Percentiles rank a stretch among this genome's conserved stretches.
Conservation (phyloP, 2,329 filamentous ascomycete species). For the Venturia carpophila region DNA sequence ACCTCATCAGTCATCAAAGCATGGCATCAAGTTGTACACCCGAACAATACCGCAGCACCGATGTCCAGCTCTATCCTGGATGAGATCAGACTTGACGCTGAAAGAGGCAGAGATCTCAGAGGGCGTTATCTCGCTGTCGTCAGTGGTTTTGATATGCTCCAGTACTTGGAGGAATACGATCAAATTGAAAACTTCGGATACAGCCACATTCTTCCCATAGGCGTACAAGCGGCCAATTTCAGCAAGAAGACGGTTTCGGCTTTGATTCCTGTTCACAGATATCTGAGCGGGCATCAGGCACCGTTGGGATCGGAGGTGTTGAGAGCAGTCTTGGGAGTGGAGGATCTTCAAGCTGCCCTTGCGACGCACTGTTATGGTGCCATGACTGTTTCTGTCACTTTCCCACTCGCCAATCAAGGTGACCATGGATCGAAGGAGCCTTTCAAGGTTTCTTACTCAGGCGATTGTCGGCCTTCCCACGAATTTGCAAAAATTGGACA, state of each 20-base stretch:
- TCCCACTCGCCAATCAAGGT: conserved; percentile 50
- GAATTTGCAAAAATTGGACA: conserved; percentile 63
- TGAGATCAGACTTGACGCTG: conserved; percentile 1
- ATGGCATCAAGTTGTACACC: conserved; percentile 59
- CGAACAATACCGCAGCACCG: conserved; percentile 25
- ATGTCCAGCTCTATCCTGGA: neutral
- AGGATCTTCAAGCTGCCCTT: conserved; percentile 54
- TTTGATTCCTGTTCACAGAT: neutral
- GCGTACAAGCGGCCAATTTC: conserved; percentile 29
- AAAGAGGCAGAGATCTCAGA: conserved; percentile 20
- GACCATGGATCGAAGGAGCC: conserved; percentile 20
- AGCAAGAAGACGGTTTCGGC: neutral
- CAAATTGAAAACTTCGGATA: conserved; percentile 70
- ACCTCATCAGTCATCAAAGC: conserved; percentile 71
- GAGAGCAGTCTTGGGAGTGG: conserved; percentile 48
- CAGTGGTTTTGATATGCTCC: conserved; percentile 62
- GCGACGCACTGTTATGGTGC: conserved; percentile 77
- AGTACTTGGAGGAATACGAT: conserved; percentile 72
- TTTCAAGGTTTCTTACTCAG: conserved; percentile 86
- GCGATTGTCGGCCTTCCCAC: conserved; percentile 76
- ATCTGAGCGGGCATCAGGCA: neutral
- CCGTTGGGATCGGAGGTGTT: neutral
- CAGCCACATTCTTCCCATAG: conserved; percentile 47
- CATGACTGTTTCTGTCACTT: conserved; percentile 68
- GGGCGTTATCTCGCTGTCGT: conserved; percentile 51